Percentiles rank a stretch among this genome's conserved stretches.
Evolutionary conservation across 208 protist genomes (phyloP).

Genomic region (Trypanosoma vivax): DNA sequence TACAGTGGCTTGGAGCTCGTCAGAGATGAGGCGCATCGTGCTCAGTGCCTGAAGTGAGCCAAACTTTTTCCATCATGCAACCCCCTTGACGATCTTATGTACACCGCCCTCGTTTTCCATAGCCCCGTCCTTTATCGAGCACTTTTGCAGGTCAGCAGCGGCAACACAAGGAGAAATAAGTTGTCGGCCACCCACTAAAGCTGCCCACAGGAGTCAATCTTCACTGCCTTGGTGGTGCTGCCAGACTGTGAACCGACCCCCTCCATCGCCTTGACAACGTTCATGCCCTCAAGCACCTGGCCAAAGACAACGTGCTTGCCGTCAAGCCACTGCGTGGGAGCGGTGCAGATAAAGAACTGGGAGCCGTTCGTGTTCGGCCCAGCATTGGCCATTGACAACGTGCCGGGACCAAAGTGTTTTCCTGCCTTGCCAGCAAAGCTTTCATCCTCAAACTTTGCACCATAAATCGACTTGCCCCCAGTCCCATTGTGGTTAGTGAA

Average conservation of each 20-base stretch:
- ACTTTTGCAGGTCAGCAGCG: too few relatives aligned
- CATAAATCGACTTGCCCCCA: constrained; percentile 82
- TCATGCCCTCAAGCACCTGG: constrained; percentile 84
- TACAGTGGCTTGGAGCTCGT: too few relatives aligned
- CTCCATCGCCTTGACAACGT: constrained; percentile 85
- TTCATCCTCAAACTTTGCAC: constrained; percentile 80
- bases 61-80: too few relatives aligned
- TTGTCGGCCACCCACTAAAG: constrained; percentile 31
- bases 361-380: constrained; percentile 72
- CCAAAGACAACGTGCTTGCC: constrained; percentile 97
- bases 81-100: too few relatives aligned
- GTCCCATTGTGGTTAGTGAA: constrained; percentile 82
- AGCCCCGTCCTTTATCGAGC: too few relatives aligned
- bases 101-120: too few relatives aligned
- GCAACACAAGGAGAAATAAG: too few relatives aligned
- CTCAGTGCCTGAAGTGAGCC: too few relatives aligned
- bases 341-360: constrained; percentile 81
- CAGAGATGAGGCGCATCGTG: too few relatives aligned
- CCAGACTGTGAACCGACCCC: constrained; percentile 50
- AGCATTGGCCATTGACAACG: constrained; percentile 64
- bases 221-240: constrained; percentile 46
- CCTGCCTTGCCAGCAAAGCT: constrained; percentile 74
- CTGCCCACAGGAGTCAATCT: constrained; percentile 60
- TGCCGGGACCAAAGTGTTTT: constrained; percentile 56
- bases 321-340: constrained; percentile 79